Evolutionary conservation across 108 stramenopile genomes (phyloP), one percentile per base, ranked within the genome.

Genomic region (Pseudonitzschia multistriata): DNA sequence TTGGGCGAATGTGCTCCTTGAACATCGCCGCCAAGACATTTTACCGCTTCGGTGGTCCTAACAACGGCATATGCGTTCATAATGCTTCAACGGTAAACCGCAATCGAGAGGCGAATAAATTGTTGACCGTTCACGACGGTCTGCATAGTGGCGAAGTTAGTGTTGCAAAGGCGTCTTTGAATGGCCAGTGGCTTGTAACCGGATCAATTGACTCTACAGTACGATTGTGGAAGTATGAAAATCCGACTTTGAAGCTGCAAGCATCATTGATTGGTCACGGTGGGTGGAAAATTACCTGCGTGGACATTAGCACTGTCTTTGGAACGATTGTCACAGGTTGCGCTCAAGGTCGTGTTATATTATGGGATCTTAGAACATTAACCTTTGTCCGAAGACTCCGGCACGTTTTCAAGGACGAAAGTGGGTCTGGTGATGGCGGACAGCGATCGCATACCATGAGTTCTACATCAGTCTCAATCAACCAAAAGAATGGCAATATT

Each of bases 321-420:
- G 94, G 96, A 34, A 86, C 73, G 33, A 90, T 96, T 64, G 93
- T 95, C 28, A 95, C 89, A 2, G 97, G 92, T 28, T 92, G 90
- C 40, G 86, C 86, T 4, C 85, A 94, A 70, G 95, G 95, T 28
- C 82, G 80, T 35, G 93, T 96, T n/a, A 70, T 97, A 33, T 62
- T 96, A 7, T 98, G 97, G 97, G 96, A 98, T 71, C 71, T 97
- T 59, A 79, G 93, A 45, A 86, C 91, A n/a, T 72, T 93, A 66
- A 91, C 88, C 34, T 96, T 95, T 66, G 74, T 96, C 66, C 88
- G 96, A 39, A 73, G 84, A 37, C 81, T 97, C 17, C 73, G 70
- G 37, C 74, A 79, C 31, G 49, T 42, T 14, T 73, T 77, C 49
- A 73, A 67, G 62, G 77, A 78, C 21, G 76, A 62, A 13, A 74